Conservation (phyloP, 805 yeast species). For the Nadsonia fulvescens region DNA sequence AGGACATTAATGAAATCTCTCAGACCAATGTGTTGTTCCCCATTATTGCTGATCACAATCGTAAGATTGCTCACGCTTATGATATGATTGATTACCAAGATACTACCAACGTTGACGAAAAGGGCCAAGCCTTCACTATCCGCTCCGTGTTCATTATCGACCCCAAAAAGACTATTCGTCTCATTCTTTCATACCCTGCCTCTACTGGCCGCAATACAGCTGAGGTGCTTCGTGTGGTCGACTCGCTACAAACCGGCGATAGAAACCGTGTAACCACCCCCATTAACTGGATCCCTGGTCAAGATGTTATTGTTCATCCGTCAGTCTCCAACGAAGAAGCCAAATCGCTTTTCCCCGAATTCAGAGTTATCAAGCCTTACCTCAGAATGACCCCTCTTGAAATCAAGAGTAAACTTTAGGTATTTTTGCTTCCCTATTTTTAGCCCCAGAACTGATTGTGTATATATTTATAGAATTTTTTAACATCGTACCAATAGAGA, state of each 20-base stretch:
- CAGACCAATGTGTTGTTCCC: slow-evolving; percentile 70
- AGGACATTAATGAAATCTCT: slow-evolving; percentile 78
- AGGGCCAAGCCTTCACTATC: slow-evolving; percentile 73
- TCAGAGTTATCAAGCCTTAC: slow-evolving; percentile 83
- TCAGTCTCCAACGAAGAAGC: slow-evolving; percentile 70
- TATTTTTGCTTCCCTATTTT: too few species aligned
- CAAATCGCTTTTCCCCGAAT: slow-evolving; percentile 72
- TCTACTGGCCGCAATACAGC: slow-evolving; percentile 90
- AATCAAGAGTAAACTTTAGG: too few species aligned
- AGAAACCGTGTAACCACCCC: slow-evolving; percentile 82
- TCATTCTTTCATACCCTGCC: slow-evolving; percentile 81
- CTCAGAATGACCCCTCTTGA: slow-evolving; percentile 45
- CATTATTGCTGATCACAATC: slow-evolving; percentile 73
- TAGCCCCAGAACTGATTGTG: too few species aligned
- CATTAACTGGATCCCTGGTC: slow-evolving; percentile 80
- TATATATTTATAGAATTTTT: too few species aligned
- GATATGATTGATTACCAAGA: slow-evolving; percentile 85
- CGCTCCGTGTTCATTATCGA: slow-evolving; percentile 89
- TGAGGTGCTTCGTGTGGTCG: slow-evolving; percentile 82
- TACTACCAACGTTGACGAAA: slow-evolving; percentile 49
- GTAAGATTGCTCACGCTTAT: slow-evolving; percentile 65
- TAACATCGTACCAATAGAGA: too few species aligned
- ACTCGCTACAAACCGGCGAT: slow-evolving; percentile 78
- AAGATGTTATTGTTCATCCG: slow-evolving; percentile 90
- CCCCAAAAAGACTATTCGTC: slow-evolving; percentile 79